Base-by-base conservation (phyloP, 441 rosid genomes). In the Codiaeum variegatum region DNA sequence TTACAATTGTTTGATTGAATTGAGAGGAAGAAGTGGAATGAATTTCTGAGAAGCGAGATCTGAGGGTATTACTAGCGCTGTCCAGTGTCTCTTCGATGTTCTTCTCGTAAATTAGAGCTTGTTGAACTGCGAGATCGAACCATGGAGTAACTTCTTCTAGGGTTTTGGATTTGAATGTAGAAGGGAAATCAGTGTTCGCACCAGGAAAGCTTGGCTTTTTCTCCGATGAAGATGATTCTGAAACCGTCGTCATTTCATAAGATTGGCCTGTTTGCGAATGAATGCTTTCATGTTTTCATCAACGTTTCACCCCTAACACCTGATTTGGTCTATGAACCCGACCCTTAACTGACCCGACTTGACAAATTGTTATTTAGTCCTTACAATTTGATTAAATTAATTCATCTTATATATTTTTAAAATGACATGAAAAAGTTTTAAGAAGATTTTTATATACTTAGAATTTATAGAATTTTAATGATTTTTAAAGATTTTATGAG, bases 21-120 rank as follows among this genome's bases (percentile, higher is more conserved):
- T 91, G 96, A 73, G 88, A 93, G 13, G 85, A 74, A n/a, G 91
- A 88, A 68, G 94, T 92, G 58, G 88, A 81, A 32, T 84, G 84
- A 72, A 92, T 85, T 77, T 88, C 83, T 15, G 85, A 77, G n/a
- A 90, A 72, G 67, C 96, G 92, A 66, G 97, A 81, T 79, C 81
- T 83, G 49, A 86, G 77, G 12, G 83, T 83, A 65, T 84, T 82
- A 13, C 79, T 76, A 79, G 91, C 72, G 23, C 83, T 78, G 75
- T 89, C 88, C 38, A 86, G 42, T 29, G 85, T 81, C 72, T 83
- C 85, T 15, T 79, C 52, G 26, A 85, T 67, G 28, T 78, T 86
- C 64, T 83, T 87, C 70, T 81, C 87, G 81, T 88, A 87, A 31
- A 83, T 78, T 56, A 82, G 77, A 52, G 86, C 88, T 69, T 89